A percentile compares a stretch with the other conserved stretches of the same genome.
Conservation (phyloP, 2,329 filamentous ascomycete genomes). For the Hirsutella thompsonii region DNA sequence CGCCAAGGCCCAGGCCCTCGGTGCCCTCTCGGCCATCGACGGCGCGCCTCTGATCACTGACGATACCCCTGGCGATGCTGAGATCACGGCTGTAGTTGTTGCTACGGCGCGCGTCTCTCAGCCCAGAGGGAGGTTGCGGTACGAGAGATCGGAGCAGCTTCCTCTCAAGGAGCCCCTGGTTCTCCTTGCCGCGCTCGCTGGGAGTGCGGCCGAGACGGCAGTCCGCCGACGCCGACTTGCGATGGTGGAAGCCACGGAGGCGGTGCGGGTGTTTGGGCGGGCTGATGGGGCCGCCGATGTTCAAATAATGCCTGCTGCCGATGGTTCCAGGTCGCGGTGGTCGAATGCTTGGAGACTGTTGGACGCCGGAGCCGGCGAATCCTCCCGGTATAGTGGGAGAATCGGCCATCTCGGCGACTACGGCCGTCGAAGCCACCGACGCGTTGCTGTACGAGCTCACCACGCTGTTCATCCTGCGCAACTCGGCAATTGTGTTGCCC, state of each 20-base stretch:
- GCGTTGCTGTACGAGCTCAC: conserved; percentile 30
- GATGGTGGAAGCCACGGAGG: conserved; percentile 1
- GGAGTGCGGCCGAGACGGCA: conserved; percentile 1
- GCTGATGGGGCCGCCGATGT: conserved; percentile 19
- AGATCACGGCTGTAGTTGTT: background rate
- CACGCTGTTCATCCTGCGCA: conserved; percentile 45
- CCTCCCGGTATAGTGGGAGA: conserved; percentile 26
- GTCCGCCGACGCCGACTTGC: conserved; percentile 1
- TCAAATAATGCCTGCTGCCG: conserved; percentile 33
- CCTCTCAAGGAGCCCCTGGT: conserved; percentile 8
- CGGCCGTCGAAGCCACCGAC: conserved; percentile 18
- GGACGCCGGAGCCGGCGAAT: conserved; percentile 16
- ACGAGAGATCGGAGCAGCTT: conserved; percentile 4
- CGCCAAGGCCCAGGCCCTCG: conserved; percentile 30
- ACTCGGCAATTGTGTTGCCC: conserved; percentile 33
- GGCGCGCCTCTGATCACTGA: conserved; percentile 10
- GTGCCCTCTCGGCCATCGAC: conserved; percentile 14
- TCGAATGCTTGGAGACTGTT: conserved; percentile 9
- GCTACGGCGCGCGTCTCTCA: background rate
- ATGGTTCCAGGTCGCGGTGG: conserved; percentile 17
- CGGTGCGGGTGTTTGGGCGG: conserved; percentile 9
- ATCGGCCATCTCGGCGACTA: conserved; percentile 12
- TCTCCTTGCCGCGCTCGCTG: conserved; percentile 4
- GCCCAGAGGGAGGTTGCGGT: background rate
- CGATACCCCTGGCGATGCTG: conserved; percentile 12